Base-by-base conservation (phyloP, 2,329 filamentous ascomycete genomes). In the Arthrobotrys megalospora region DNA sequence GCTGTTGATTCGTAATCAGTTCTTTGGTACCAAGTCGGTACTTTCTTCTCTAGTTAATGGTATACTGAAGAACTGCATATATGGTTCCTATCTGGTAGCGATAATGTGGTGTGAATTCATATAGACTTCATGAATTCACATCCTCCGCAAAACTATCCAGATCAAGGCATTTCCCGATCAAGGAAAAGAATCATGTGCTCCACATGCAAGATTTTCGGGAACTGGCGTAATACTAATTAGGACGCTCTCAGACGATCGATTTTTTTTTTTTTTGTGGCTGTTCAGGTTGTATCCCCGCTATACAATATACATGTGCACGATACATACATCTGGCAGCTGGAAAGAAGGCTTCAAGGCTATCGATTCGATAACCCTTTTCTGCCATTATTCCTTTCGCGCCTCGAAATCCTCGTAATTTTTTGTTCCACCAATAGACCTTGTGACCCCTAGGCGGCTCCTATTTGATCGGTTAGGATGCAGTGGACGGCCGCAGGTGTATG, bases 301-400 rank as follows among this genome's bases (percentile, higher is more conserved):
- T 50, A 12, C 4, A 28, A 1, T 48, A 24, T 7, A 8, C 24
- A 24, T 50, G 14, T 11, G 24, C 5, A 2, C 5, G 24, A 5
- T 34, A 53, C 24, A 19, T 34, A 34, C 50, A 6, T 53, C 14
- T 12, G 24, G n/a, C 24, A 16, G 24, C 11, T 2, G 8, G 55
- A 63, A 68, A 63, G 43, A 75, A 75, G 70, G 70, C 70, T 75
- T 75, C 70, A 28, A 75, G 70, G 70, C 70, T 67, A 52, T 38
- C 34, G 21, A 64, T 16, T 47, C 8, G 47, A 36, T 19, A 6
- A 47, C 8, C 11, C 11, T 36, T 50, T 45, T 36, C 28, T 38
- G 47, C 14, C 62, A 21, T 48, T 53, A 38, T 50, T 58, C 50
- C 50, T 32, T 60, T 60, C 48, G 36, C 55, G 55, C 60, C 60